Conservation (phyloP, 345 rosid genomes). For the Brassica nigra region DNA sequence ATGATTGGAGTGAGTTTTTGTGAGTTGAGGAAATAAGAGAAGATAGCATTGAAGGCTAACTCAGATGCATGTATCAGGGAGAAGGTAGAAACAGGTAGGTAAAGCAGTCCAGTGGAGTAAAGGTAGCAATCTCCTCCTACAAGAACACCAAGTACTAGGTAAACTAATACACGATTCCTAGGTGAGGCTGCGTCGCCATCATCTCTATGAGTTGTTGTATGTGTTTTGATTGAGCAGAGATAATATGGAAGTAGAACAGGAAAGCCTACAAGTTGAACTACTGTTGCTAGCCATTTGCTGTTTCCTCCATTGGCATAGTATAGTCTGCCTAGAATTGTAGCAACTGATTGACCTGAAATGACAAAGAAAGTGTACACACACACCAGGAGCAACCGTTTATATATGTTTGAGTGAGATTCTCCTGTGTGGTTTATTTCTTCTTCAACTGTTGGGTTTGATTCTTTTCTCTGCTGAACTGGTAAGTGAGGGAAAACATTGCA, state of each 20-base stretch:
- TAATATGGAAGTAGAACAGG: constrained; percentile 55
- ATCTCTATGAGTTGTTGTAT: constrained; percentile 6
- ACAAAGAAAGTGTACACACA: constrained; percentile 38
- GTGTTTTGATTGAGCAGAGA: constrained; percentile 30
- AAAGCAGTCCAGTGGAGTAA: constrained; percentile 53
- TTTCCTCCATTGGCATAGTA: constrained; percentile 61
- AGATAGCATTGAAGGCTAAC: constrained; percentile 57
- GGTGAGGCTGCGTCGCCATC: constrained; percentile 21
- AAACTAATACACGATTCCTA: constrained; percentile 35
- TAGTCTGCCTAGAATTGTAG: constrained; percentile 52
- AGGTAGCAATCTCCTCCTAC: constrained; percentile 38
- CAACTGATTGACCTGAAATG: constrained; percentile 50
- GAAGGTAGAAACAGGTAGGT: constrained; percentile 65
- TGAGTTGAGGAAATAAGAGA: constrained; percentile 56
- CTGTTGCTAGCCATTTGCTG: constrained; percentile 58
- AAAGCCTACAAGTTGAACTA: constrained; percentile 54
- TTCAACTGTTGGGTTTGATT: constrained; percentile 14
- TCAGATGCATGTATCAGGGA: constrained; percentile 57
- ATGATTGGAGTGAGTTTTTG: constrained; percentile 55
- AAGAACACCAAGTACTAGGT: constrained; percentile 48
- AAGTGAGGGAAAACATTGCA: neutral
- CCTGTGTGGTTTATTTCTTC: constrained; percentile 23
- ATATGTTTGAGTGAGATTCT: constrained; percentile 28
- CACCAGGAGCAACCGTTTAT: constrained; percentile 46
- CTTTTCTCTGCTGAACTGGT: constrained; percentile 35